phyloP scores from a whole-genome alignment of 2,329 filamentous ascomycete genomes.

The Ramularia collo-cygni region DNA sequence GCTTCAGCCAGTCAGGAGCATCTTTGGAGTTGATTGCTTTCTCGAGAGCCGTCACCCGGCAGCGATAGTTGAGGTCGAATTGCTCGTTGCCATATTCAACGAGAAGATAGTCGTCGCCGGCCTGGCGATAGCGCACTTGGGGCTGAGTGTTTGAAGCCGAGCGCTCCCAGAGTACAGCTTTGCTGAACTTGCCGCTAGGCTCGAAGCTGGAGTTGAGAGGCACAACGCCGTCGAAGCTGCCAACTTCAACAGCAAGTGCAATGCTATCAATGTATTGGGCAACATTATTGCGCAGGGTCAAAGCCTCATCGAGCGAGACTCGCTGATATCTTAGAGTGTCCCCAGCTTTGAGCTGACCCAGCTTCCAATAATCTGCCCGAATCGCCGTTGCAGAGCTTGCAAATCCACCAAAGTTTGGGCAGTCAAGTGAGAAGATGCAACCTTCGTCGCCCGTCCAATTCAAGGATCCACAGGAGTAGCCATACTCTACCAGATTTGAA shows the following conservation, averaged over 20 bases:
- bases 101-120: conserved; percentile 46
- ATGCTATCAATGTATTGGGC: conserved; percentile 42
- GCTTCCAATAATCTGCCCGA: conserved; percentile 53
- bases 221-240: conserved; percentile 28
- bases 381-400: conserved; percentile 51
- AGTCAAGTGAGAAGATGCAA: conserved; percentile 54
- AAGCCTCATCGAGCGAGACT: conserved; percentile 47
- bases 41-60: conserved; percentile 49
- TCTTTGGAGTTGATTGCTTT: conserved; percentile 39
- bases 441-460: conserved; percentile 58
- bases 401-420: conserved; percentile 56
- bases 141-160: conserved; percentile 22
- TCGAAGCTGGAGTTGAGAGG: conserved; percentile 24
- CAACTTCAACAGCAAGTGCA: conserved; percentile 33
- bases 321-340: conserved; percentile 47
- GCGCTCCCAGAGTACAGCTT: conserved; percentile 28
- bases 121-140: conserved; percentile 31
- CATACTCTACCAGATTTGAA: conserved; percentile 46
- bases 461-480: conserved; percentile 51
- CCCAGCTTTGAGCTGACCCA: conserved; percentile 56
- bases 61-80: conserved; percentile 52
- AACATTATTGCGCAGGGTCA: conserved; percentile 38
- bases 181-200: conserved; percentile 21
- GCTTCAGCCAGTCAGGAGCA: conserved; percentile 32
- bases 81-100: conserved; percentile 52